Evolutionary conservation across 2,329 filamentous ascomycete genomes (phyloP).

Genomic region (Thelonectria olida): DNA sequence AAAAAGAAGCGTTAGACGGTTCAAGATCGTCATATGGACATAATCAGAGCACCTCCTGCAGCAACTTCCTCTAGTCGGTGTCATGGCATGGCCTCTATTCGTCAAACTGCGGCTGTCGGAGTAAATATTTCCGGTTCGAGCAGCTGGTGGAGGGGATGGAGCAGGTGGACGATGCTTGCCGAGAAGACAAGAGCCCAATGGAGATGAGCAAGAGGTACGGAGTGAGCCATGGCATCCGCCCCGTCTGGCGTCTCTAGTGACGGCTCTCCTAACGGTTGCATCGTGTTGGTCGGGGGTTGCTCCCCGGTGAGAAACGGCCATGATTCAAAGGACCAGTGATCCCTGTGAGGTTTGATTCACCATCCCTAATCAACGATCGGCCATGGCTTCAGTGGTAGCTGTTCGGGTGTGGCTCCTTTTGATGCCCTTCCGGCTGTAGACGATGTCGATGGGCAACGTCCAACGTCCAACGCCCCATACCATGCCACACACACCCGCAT

Average conservation of each 20-base stretch:
- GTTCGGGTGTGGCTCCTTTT: conserved; percentile 30
- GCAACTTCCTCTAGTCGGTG: background rate
- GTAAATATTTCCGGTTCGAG: conserved; percentile 18
- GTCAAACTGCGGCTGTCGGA: conserved; percentile 4
- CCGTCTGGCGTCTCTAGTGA: conserved; percentile 23
- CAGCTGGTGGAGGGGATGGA: conserved; percentile 19
- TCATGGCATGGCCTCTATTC: background rate
- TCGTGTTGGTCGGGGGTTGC: conserved; percentile 17
- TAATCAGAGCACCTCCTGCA: conserved; percentile 5
- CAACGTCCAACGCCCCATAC: conserved; percentile 35
- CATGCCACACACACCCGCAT: conserved; percentile 24
- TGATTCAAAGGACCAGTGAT: background rate
- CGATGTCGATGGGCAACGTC: conserved; percentile 34
- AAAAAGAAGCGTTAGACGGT: background rate
- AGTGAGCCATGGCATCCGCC: conserved; percentile 6
- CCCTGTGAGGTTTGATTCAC: conserved; percentile 8
- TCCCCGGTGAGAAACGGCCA: conserved; percentile 12
- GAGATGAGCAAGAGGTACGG: conserved; percentile 8
- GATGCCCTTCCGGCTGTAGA: conserved; percentile 34
- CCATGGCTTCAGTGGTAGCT: too few relatives aligned
- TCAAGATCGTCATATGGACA: conserved; percentile 3
- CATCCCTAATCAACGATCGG: conserved; percentile 8
- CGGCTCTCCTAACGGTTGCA: conserved; percentile 19
- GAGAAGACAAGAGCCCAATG: conserved; percentile 15
- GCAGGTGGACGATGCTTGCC: conserved; percentile 16